Base-by-base conservation (phyloP, 441 rosid species). In the Jatropha multifida region DNA sequence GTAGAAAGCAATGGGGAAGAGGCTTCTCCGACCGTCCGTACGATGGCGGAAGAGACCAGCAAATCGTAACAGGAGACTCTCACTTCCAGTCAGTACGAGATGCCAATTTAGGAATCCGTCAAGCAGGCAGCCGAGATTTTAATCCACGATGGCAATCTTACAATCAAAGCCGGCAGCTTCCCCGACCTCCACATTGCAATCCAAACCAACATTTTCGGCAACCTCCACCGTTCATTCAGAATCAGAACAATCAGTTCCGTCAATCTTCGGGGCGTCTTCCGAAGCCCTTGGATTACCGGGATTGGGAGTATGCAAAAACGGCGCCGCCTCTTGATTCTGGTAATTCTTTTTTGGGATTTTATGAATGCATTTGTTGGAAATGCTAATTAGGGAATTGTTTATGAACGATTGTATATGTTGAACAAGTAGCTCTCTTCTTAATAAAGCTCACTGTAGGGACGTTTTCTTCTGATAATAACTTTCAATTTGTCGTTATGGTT, bases 231-330 rank as follows among this genome's bases (percentile, higher is more conserved):
- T 59, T 70, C 15, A 20, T 44, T 70, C 75, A 73, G 78, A 73
- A 71, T 81, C 87, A 81, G 32, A 79, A 78, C 12, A 73, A 72
- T 65, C 84, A 74, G 73, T 65, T 52, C 54, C 81, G 76, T 26
- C 56, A 14, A 13, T 18, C 38, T 42, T 81, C 82, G 32, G 77
- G 78, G 41, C 79, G 86, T 63, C 85, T 77, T 63, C 82, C 85
- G 4, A 89, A 86, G 83, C 88, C 88, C 23, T 82, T 86, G 59
- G 92, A 88, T 79, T 88, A 83, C 69, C 85, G 99, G 74, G 86
- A 82, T 71, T 95, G 98, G 98, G 92, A 90, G 81, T 82, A 79
- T 65, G 85, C 94, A 18, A 84, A 82, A 85, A 83, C 75, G 69
- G 74, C 81, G 46, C 86, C 83, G 69, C 85, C 91, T 84, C 83